Base-by-base conservation (phyloP, 768 basidiomycete genomes). In the Auricularia cornea region DNA sequence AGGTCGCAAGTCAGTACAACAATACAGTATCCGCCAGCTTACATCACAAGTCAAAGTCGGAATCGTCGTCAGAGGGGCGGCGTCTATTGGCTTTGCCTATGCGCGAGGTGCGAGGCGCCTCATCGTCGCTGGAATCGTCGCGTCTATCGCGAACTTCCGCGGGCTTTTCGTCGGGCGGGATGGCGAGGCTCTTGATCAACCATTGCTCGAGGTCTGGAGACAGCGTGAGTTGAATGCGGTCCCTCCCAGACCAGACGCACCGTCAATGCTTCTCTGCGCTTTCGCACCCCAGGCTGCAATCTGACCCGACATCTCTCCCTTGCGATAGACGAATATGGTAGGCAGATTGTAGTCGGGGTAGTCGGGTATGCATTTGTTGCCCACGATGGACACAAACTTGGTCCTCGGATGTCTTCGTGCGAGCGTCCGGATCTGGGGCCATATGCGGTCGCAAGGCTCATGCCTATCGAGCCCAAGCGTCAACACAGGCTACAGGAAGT, bases 301-400 rank as follows among this genome's bases (percentile, higher is more conserved):
- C 73, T 98, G 94, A 66, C 90, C 89, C 57, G 83, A 79, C 35
- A 98, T 88, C 52, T 94, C 89, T n/a, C 97, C 97, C 68, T 88
- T 89, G 56, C 90, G 86, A 75, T 99, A 98, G 32, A 96, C 77
- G 67, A 99, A 86, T 63, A 98, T 77, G 81, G 96, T 98, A 1
- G 97, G 97, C 44, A 94, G 76, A 60, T 94, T 86, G 40, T 84
- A 80, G 69, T 98, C 97, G 16, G 95, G 96, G 38, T 98, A 86
- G 74, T 98, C 89, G n/a, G 91, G 87, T 68, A 99, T 97, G 77
- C 94, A 96, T 74, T 94, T 94, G 76, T 92, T 84, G 40, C 94
- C 94, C 3, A 94, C 85, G 68, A 98, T 98, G 12, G 92, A 93
- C 65, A 98, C 89, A 68, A 99, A 97, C 76, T 98, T 98, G 12